Percentiles rank a stretch among this genome's conserved stretches.
Evolutionary conservation across 106 monocot species (phyloP).

Genomic region (Vanilla planifolia): DNA sequence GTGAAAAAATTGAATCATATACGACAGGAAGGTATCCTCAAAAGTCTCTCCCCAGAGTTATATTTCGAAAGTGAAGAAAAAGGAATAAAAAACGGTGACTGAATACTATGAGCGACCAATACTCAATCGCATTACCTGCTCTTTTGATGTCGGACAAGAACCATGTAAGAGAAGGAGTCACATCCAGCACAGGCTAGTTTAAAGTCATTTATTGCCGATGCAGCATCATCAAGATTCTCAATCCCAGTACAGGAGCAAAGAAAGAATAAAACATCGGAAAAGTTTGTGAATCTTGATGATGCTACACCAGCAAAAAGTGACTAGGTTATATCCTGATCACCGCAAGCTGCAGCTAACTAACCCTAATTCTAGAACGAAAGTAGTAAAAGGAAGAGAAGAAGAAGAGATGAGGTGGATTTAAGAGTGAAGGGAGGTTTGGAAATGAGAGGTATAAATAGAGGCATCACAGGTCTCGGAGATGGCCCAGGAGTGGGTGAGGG

Average conservation of each 20-base stretch:
- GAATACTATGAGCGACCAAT: no score
- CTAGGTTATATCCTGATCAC: background rate
- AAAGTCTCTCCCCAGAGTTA: no score
- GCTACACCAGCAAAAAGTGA: slow-evolving; percentile 19
- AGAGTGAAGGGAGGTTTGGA: background rate
- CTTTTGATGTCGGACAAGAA: background rate
- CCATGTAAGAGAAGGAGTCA: background rate
- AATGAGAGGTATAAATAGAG: no score
- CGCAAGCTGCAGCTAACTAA: background rate
- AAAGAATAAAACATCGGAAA: background rate
- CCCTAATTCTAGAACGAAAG: background rate
- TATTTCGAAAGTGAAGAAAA: no score
- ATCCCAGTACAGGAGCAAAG: background rate
- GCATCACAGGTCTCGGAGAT: no score
- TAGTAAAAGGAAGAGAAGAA: background rate
- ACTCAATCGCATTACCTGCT: no score
- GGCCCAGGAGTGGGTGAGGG: no score
- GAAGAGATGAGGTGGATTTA: background rate
- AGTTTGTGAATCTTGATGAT: slow-evolving; percentile 21
- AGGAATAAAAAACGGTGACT: no score
- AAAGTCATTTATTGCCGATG: slow-evolving; percentile 18
- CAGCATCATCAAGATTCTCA: slow-evolving; percentile 27
- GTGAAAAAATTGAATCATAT: no score
- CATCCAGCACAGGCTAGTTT: background rate
- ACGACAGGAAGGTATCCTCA: no score